phyloP scores from a whole-genome alignment of 192 early-diverging fungal genomes.

The Coemansia sp. region DNA sequence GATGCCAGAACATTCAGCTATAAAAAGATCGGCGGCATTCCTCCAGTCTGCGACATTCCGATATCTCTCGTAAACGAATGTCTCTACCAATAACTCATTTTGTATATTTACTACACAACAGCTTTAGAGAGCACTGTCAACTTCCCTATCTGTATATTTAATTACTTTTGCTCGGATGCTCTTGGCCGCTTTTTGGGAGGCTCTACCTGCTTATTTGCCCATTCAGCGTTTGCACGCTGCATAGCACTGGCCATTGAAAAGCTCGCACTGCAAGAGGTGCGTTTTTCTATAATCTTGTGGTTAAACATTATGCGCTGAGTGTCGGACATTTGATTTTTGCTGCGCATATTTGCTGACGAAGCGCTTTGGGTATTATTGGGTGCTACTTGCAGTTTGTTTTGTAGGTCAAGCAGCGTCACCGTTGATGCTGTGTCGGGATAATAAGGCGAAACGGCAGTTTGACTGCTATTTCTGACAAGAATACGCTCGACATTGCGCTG shows the following conservation, averaged over 20 bases:
- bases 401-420: neutral
- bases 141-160: neutral
- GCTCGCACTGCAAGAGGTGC: slow-evolving; percentile 19
- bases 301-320: slow-evolving; percentile 2
- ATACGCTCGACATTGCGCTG: slow-evolving; percentile 5
- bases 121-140: too few species aligned
- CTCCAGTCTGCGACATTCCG: slow-evolving; percentile 43
- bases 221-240: slow-evolving; percentile 12
- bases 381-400: neutral
- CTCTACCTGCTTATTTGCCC: neutral
- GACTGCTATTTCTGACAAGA: neutral
- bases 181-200: neutral
- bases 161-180: neutral
- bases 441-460: neutral
- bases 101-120: neutral
- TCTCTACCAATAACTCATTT: slow-evolving; percentile 58
- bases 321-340: neutral
- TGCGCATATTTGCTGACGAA: neutral
- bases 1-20: slow-evolving; percentile 25
- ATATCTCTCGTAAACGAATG: slow-evolving; percentile 72
- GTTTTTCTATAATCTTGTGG: slow-evolving; percentile 10
- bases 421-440: neutral
- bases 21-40: slow-evolving; percentile 46
- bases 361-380: neutral
- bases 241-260: slow-evolving; percentile 35